A percentile compares a stretch with the other conserved stretches of the same genome.
These are phyloP conservation scores for Castanea crenata DNA, from an alignment of 306 rosid genomes.

Conservation along the genomic window DNA sequence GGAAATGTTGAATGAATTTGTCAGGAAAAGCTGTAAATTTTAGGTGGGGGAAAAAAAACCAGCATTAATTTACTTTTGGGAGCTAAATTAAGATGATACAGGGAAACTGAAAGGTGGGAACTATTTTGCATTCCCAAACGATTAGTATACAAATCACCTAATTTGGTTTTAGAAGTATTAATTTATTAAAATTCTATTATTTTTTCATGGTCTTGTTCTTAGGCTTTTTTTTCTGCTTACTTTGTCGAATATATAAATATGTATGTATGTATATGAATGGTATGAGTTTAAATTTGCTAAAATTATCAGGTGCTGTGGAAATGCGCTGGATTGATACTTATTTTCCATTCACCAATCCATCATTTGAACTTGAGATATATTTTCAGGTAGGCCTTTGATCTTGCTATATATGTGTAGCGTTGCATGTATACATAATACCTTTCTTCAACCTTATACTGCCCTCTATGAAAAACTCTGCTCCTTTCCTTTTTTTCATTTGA, in stretches of 20 bases:
- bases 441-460: neutral
- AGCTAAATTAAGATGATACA: no score
- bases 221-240: neutral
- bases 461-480: neutral
- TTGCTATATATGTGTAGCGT: neutral
- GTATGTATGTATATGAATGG: neutral
- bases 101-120: neutral
- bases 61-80: neutral
- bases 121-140: neutral
- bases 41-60: neutral
- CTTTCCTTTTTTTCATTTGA: neutral
- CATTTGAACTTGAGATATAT: slow-evolving; percentile 85
- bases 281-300: slow-evolving; percentile 3
- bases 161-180: neutral
- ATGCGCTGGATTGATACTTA: slow-evolving; percentile 98
- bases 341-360: slow-evolving; percentile 94
- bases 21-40: neutral
- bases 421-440: neutral
- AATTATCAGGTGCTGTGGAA: slow-evolving; percentile 78
- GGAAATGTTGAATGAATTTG: neutral
- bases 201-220: neutral
- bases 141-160: neutral
- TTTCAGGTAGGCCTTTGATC: slow-evolving; percentile 59
- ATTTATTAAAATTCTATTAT: neutral
- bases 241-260: neutral